phyloP scores from a whole-genome alignment of 2,329 filamentous ascomycete genomes.

The Fusarium robinianum region DNA sequence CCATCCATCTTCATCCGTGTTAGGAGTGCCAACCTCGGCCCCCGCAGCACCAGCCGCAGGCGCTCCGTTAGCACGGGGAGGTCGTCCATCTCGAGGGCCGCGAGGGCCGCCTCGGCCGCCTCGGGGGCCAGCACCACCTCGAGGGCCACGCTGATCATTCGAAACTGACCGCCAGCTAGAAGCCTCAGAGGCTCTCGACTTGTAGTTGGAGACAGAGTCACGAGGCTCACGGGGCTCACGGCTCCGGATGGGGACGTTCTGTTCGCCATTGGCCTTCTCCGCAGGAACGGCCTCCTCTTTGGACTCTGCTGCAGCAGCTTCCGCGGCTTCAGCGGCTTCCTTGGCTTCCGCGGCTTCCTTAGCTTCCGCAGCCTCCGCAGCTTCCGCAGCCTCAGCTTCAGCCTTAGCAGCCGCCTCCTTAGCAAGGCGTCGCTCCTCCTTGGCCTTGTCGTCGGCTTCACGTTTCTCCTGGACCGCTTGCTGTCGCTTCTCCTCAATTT shows the following conservation, averaged over 20 bases:
- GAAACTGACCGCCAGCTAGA: conserved; percentile 64
- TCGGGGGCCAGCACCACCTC: conserved; percentile 52
- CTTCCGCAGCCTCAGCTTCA: conserved; percentile 45
- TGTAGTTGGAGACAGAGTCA: conserved; percentile 48
- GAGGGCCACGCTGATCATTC: conserved; percentile 53
- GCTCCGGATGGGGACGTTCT: conserved; percentile 50
- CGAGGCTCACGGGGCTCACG: conserved; percentile 50
- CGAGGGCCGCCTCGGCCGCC: conserved; percentile 50
- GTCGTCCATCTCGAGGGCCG: conserved; percentile 50
- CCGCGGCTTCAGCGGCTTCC: conserved; percentile 38
- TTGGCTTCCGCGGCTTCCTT: conserved; percentile 37
- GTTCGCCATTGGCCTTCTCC: conserved; percentile 47
- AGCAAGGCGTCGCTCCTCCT: conserved; percentile 69
- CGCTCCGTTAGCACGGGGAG: conserved; percentile 55
- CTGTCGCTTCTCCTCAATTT: conserved; percentile 86
- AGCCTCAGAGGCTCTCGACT: conserved; percentile 61
- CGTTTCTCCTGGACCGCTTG: conserved; percentile 78
- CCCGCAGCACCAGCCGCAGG: conserved; percentile 41
- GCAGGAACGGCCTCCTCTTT: conserved; percentile 17
- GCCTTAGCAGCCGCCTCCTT: conserved; percentile 60
- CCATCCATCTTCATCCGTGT: conserved; percentile 65
- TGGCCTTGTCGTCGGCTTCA: conserved; percentile 83
- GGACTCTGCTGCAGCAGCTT: conserved; percentile 31
- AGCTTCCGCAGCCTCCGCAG: conserved; percentile 39
- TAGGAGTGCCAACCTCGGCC: conserved; percentile 43